Percentiles rank a stretch among this genome's conserved stretches.
phyloP scores from a whole-genome alignment of 2,329 filamentous ascomycete species.

The Colletotrichum neosansevieriae region DNA sequence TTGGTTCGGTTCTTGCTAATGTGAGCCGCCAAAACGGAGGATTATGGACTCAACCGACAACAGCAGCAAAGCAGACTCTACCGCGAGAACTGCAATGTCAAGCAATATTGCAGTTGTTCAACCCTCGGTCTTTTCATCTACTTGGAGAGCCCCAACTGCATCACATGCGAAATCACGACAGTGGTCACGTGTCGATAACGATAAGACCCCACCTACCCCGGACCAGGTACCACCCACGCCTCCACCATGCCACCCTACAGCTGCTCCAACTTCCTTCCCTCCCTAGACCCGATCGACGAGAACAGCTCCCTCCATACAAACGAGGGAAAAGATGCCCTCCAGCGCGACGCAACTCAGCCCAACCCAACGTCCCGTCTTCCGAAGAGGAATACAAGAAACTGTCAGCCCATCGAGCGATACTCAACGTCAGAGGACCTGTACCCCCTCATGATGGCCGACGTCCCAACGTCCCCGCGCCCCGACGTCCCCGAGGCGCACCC shows the following conservation, averaged over 20 bases:
- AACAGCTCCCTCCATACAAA: constrained; percentile 1
- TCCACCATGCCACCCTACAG: constrained; percentile 37
- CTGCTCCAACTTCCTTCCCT: constrained; percentile 26
- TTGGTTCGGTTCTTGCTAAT: no score
- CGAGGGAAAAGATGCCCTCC: constrained; percentile 33
- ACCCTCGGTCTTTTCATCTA: neutral
- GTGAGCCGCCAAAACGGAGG: no score
- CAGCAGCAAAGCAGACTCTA: no score
- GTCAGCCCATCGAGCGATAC: neutral
- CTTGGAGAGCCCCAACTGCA: neutral
- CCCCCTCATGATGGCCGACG: constrained; percentile 37
- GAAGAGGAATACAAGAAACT: neutral
- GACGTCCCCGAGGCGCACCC: constrained; percentile 16
- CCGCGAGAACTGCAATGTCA: no score
- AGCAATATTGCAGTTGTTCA: neutral
- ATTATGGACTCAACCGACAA: no score
- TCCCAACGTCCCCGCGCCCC: constrained; percentile 25
- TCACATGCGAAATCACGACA: constrained; percentile 36
- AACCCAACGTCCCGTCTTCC: neutral
- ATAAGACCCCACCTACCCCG: constrained; percentile 24
- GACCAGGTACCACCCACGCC: constrained; percentile 13
- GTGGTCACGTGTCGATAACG: constrained; percentile 40
- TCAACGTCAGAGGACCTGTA: constrained; percentile 8
- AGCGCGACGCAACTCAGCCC: constrained; percentile 13
- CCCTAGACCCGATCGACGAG: constrained; percentile 33